Percentiles rank a stretch among this genome's conserved stretches.
Evolutionary conservation across 1,139 yeast genomes (phyloP).

Genomic region (Magnusiomyces tetraspermus): DNA sequence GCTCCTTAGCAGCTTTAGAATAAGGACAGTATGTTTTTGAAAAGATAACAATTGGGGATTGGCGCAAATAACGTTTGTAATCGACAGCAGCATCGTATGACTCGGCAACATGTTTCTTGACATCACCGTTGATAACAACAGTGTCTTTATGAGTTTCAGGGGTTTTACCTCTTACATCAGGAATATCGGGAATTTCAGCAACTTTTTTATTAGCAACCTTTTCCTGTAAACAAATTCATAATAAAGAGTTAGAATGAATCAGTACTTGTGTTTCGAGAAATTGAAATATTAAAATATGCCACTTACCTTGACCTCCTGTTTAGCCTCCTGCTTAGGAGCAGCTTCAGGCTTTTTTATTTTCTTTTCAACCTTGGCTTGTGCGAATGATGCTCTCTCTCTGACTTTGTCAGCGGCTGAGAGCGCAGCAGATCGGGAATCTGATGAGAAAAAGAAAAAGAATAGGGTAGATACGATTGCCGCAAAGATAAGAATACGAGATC

Average conservation of each 20-base stretch:
- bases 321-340: neutral
- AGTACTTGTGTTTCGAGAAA: neutral
- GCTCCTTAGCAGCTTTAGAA: conserved; percentile 58
- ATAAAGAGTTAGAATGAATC: neutral
- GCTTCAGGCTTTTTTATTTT: neutral
- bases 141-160: neutral
- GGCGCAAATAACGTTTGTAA: conserved; percentile 45
- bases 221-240: neutral
- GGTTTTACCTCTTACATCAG: no score
- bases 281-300: neutral
- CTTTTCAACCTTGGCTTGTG: neutral
- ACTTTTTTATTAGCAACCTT: neutral
- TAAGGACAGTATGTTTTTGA: conserved; percentile 52
- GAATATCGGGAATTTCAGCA: no score
- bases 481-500: conserved; percentile 22
- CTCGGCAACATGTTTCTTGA: neutral
- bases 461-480: conserved; percentile 22
- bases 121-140: neutral
- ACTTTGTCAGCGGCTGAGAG: neutral
- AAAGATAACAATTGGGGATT: conserved; percentile 48
- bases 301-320: neutral
- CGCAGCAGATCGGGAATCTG: conserved; percentile 2
- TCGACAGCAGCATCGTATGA: conserved; percentile 54
- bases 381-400: neutral
- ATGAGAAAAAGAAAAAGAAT: conserved; percentile 20